A percentile compares a stretch with the other conserved stretches of the same genome.
phyloP scores from a whole-genome alignment of 768 basidiomycete genomes.

The Tubosaeta brunneosetosa region DNA sequence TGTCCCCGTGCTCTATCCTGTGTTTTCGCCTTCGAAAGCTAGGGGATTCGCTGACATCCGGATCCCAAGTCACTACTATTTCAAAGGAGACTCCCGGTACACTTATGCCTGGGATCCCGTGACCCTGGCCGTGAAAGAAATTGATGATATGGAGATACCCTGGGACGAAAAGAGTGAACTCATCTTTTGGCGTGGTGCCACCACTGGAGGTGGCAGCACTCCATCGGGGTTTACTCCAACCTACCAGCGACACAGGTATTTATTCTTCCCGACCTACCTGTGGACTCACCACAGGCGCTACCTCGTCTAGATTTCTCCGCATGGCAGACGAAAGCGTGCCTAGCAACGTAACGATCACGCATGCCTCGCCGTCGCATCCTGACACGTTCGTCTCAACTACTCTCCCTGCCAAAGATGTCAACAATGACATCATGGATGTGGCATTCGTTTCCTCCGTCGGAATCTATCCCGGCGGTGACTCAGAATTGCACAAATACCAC shows the following conservation, averaged over 20 bases:
- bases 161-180: slow-evolving; percentile 88
- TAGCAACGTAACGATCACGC: slow-evolving; percentile 58
- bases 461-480: slow-evolving; percentile 71
- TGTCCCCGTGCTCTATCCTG: slow-evolving; percentile 82
- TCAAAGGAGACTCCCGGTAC: slow-evolving; percentile 72
- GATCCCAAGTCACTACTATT: slow-evolving; percentile 97
- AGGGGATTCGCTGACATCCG: slow-evolving; percentile 84
- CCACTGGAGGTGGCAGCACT: slow-evolving; percentile 88
- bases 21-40: slow-evolving; percentile 89
- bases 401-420: slow-evolving; percentile 58
- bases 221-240: slow-evolving; percentile 77
- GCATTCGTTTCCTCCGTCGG: slow-evolving; percentile 80
- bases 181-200: slow-evolving; percentile 94
- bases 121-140: slow-evolving; percentile 63
- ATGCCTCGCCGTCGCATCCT: slow-evolving; percentile 60
- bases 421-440: slow-evolving; percentile 79
- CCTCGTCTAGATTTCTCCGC: slow-evolving; percentile 54
- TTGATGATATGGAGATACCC: slow-evolving; percentile 80
- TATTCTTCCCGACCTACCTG: slow-evolving; percentile 7
- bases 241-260: slow-evolving; percentile 83
- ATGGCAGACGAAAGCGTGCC: slow-evolving; percentile 57
- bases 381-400: slow-evolving; percentile 54
- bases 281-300: background rate
- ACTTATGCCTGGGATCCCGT: slow-evolving; percentile 90
- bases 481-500: slow-evolving; percentile 57